Percentiles rank a stretch among this genome's conserved stretches.
Evolutionary conservation across 176 grass and related monocot species (phyloP).

Genomic region (Avena atlantica): DNA sequence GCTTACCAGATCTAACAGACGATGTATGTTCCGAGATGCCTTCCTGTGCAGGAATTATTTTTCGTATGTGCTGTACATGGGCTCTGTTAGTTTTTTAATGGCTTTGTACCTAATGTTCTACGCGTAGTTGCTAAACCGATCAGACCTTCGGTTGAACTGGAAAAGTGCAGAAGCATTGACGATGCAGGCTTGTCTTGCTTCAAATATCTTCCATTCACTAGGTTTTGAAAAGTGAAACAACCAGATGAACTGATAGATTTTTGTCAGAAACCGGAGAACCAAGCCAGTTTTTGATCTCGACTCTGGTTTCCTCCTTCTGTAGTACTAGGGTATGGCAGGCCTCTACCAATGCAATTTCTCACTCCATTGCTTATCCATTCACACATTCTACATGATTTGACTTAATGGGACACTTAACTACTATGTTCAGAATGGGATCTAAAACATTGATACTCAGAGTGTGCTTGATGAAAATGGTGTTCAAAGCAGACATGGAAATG

Average conservation of each 20-base stretch:
- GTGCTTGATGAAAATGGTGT: conserved; percentile 8
- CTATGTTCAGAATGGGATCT: conserved; percentile 6
- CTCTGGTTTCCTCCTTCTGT: neutral
- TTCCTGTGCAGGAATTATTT: neutral
- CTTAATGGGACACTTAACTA: neutral
- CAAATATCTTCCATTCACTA: neutral
- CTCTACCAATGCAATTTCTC: neutral
- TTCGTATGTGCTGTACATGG: neutral
- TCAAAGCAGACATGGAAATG: neutral
- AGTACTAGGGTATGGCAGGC: neutral
- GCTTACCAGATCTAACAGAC: conserved; percentile 57
- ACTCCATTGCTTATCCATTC: neutral
- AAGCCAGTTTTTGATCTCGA: neutral
- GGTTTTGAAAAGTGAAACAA: neutral
- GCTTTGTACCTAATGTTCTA: neutral
- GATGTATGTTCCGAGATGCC: conserved; percentile 61
- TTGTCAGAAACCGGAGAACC: neutral
- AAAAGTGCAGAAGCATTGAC: neutral
- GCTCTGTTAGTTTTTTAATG: neutral
- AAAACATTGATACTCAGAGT: neutral
- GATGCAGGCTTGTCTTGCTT: neutral
- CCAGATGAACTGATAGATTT: neutral
- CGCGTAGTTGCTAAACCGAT: neutral
- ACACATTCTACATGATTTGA: neutral
- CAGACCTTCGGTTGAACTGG: neutral